Evolutionary conservation across 805 yeast species (phyloP), one percentile per base, ranked within the genome.

Genomic region (Kuraishia molischiana): DNA sequence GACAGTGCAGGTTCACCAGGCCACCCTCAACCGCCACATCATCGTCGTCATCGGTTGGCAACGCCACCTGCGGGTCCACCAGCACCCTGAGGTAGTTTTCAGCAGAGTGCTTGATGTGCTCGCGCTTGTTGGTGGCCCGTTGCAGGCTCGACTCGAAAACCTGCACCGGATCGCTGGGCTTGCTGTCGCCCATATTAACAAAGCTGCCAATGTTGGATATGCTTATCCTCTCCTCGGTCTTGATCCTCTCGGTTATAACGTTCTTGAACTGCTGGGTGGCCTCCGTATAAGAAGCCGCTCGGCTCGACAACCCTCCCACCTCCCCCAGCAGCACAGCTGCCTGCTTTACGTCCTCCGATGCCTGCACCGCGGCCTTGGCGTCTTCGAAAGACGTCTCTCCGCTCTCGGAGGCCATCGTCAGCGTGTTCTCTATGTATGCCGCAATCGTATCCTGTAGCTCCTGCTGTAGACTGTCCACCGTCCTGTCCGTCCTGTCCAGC

Each of bases 21-120:
- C 92, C 92, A 39, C 92, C 94, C 8, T 73, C 75, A 4, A 83
- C 69, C 31, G 67, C 72, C 24, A 83, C 34, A 18, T 79, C 90
- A 18, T 78, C 85, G 29, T 72, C 79, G 13, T 63, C 69, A 13
- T 44, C 41, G 8, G 40, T 44, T 0, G 85, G 85, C 15, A 82
- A 48, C 5, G 84, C 79, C 21, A 72, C 73, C 22, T 71, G 70
- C 0, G 92, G 92, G 43, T 77, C 65, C 2, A 65, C 54, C 14
- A 77, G 49, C 5, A 82, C 31, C 17, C 13, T 14, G 31, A 22
- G 8, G 26, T 8, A 22, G 11, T 22, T n/a, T n/a, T n/a, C n/a
- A n/a, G n/a, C n/a, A n/a, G n/a, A n/a, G n/a, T n/a, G n/a, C n/a
- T n/a, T n/a, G n/a, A n/a, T n/a, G n/a, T n/a, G n/a, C n/a, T n/a